Conservation (phyloP, 116 monocot genomes). For the Posidonia oceanica region DNA sequence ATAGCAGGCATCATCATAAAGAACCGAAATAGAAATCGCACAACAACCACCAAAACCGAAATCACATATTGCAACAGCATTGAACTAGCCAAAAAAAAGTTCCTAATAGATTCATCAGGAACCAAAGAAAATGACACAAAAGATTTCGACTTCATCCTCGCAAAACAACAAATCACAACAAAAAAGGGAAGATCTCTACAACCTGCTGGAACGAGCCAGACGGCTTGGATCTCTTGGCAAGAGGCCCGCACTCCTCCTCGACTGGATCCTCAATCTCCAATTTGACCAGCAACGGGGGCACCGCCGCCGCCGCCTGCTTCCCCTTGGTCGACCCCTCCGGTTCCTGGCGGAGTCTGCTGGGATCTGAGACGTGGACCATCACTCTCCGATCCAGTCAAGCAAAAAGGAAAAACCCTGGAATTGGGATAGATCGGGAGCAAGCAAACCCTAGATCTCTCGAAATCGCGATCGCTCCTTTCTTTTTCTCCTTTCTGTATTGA, state of each 20-base stretch:
- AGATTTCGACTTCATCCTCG: background rate
- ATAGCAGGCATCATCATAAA: too few species aligned
- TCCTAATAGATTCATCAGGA: background rate
- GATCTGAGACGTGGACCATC: slow-evolving; percentile 41
- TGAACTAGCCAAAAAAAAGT: too few species aligned
- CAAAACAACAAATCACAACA: background rate
- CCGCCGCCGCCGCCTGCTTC: slow-evolving; percentile 3
- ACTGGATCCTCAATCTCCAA: slow-evolving; percentile 50
- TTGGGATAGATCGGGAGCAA: background rate
- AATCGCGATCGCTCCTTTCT: background rate
- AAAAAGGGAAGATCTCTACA: background rate
- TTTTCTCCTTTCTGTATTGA: too few species aligned
- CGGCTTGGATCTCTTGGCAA: slow-evolving; percentile 42
- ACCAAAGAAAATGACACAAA: background rate
- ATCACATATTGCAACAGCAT: too few species aligned
- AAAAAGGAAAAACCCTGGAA: background rate
- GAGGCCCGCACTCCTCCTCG: slow-evolving; percentile 55
- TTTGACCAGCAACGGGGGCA: slow-evolving; percentile 24
- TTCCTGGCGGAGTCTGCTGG: slow-evolving; percentile 17
- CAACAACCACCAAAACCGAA: too few species aligned
- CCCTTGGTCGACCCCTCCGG: background rate
- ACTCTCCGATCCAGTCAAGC: background rate
- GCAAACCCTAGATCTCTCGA: background rate
- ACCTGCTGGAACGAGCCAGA: slow-evolving; percentile 24
- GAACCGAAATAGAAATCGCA: too few species aligned